Conservation (phyloP, 2,329 filamentous ascomycete species). For the Verticillium albo-atrum region DNA sequence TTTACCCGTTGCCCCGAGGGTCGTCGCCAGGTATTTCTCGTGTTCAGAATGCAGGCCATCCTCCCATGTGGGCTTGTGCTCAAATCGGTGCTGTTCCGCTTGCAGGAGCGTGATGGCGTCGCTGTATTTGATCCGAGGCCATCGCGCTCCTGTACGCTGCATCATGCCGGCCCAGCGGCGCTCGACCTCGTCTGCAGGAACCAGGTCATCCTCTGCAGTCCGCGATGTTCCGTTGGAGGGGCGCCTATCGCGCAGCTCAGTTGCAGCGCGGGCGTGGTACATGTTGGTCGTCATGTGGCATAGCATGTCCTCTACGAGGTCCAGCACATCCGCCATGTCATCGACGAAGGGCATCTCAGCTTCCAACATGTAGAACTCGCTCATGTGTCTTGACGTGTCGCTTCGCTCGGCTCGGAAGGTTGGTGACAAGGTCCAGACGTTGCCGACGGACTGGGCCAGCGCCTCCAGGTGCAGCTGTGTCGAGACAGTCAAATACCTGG, state of each 20-base stretch:
- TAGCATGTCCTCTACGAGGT: constrained; percentile 75
- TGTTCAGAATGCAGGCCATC: constrained; percentile 83
- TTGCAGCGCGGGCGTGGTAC: constrained; percentile 33
- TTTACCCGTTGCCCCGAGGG: constrained; percentile 48
- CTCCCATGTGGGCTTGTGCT: constrained; percentile 65
- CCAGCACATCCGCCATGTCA: constrained; percentile 67
- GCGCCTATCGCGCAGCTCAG: constrained; percentile 32
- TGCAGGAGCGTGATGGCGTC: constrained; percentile 69
- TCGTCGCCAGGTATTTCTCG: constrained; percentile 78
- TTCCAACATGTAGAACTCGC: constrained; percentile 99
- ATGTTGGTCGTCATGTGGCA: constrained; percentile 42
- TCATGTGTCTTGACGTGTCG: constrained; percentile 88
- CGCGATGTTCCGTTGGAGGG: constrained; percentile 9
- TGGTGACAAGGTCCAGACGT: constrained; percentile 90
- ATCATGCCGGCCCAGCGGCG: constrained; percentile 70
- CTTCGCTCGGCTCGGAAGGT: constrained; percentile 92
- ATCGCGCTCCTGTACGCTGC: constrained; percentile 37
- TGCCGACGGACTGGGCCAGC: constrained; percentile 78
- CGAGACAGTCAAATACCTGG: constrained; percentile 96
- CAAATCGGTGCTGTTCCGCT: constrained; percentile 57
- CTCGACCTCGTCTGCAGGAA: constrained; percentile 47
- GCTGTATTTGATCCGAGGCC: constrained; percentile 81
- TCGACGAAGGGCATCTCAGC: constrained; percentile 80
- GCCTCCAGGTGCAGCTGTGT: constrained; percentile 93
- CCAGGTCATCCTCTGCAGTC: constrained; percentile 28